Evolutionary conservation across 1,284 basidiomycete species (phyloP), one percentile per base, ranked within the genome.

Genomic region (Ceratobasidium sp.): DNA sequence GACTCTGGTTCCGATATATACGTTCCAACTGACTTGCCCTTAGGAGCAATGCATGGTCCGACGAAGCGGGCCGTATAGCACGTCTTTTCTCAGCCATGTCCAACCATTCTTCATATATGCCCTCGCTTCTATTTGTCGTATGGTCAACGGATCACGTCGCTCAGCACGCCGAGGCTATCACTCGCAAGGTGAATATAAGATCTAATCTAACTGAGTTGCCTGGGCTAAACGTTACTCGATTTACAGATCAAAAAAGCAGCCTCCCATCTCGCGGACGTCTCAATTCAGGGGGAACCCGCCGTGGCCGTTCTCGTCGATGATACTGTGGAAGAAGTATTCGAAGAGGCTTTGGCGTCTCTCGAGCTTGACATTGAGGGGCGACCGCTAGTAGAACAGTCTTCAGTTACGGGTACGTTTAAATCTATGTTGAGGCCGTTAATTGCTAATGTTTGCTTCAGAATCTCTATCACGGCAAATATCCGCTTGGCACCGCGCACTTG

Each of bases 101-200:
- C 10, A 75, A 75, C 38, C 71, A 75, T 12, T 61, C 59, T 26
- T 75, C 71, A 4, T 75, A 75, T 20, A 65, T 28, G 26, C 71
- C 71, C n/a, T 75, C 71, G 10, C 71, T 75, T 20, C 17, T 75
- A 17, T 75, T 75, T 15, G 56, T 75, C 33, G 61, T 75, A 3
- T 75, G 71, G 71, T 75, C 71, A 44, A 75, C 71, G 38, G 71
- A 75, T 20, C 71, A 75, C 28, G 71, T 75, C 15, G 71, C 61
- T 20, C 71, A 75, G 38, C 71, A 75, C 38, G 44, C 71, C 20
- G 71, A 75, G 23, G 61, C 61, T 26, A 75, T 75, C 10, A 40
- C 40, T 4, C 71, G 71, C 71, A 75, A 75, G 26, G 71, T 65
- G 26, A 40, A 48, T 17, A n/a, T 2, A 42, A 10, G n/a, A 23